Evolutionary conservation across 805 yeast genomes (phyloP), one percentile per base, ranked within the genome.

Genomic region (Hanseniaspora jakobsenii): DNA sequence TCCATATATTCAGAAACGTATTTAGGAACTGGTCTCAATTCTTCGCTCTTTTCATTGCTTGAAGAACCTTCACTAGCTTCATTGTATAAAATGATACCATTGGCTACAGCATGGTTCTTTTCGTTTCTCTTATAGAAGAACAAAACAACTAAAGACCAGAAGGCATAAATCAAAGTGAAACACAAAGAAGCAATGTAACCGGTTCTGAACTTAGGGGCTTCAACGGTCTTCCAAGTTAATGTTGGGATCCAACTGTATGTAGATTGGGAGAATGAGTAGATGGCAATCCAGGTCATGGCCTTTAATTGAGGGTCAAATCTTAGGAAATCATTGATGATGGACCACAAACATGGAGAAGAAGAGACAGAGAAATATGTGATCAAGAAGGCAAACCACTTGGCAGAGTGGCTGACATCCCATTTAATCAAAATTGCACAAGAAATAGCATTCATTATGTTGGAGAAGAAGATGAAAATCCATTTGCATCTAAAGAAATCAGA

Each of bases 381-480:
- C 53, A 75, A 64, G 56, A 72, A 77, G 0, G 76, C 82, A 62
- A 69, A 74, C 81, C 81, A 75, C 57, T 77, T 75, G 13, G 81
- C 75, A n/a, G 64, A 48, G 32, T 64, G 64, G 0, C 76, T 66
- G 23, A 77, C 73, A 50, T 75, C 58, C 82, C 82, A 77, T 35
- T 68, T 69, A 5, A 77, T 76, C 50, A 77, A 59, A 19, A 77
- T 62, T 1, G 65, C 64, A 54, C 75, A 73, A 12, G 80, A 77
- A 6, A 69, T 53, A 22, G 73, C 60, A 51, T 74, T 75, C 66
- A 76, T 67, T 0, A 67, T 62, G 41, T 69, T 75, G 0, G 78
- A 70, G 39, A 73, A 62, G 6, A 69, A 59, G 55, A 72, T 69
- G 32, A 75, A 72, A n/a, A 64, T 64, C 70, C 74, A 75, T 50